Evolutionary conservation across 2,329 filamentous ascomycete genomes (phyloP).

Genomic region (Davidsoniella eucalypti): DNA sequence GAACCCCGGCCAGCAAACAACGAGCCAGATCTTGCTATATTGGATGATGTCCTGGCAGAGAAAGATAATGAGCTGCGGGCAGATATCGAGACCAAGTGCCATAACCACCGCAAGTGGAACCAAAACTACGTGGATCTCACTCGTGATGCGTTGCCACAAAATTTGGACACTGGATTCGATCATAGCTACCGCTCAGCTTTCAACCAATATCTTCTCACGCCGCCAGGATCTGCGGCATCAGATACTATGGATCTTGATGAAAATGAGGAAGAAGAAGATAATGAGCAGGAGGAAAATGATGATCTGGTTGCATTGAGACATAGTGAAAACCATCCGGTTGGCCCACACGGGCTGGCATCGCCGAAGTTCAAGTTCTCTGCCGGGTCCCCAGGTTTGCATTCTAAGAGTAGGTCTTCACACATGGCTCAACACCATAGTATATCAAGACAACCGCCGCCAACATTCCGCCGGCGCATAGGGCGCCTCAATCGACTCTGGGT

Average conservation of each 20-base stretch:
- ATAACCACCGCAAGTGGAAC: constrained; percentile 86
- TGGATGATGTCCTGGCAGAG: constrained; percentile 64
- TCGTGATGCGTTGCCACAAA: constrained; percentile 65
- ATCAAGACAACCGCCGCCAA: constrained; percentile 29
- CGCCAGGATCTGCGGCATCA: constrained; percentile 38
- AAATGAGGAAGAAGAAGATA: constrained; percentile 16
- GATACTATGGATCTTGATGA: constrained; percentile 42
- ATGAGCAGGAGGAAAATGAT: not conserved
- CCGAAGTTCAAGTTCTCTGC: not conserved
- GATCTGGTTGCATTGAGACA: not conserved
- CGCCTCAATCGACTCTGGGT: constrained; percentile 76
- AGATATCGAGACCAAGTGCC: constrained; percentile 74
- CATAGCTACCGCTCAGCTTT: constrained; percentile 54
- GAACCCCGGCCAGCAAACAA: constrained; percentile 20
- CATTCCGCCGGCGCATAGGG: constrained; percentile 70
- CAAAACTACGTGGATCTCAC: constrained; percentile 78
- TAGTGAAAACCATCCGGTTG: not conserved
- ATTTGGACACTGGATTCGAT: constrained; percentile 44
- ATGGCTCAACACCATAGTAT: not conserved
- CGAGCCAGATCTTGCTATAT: constrained; percentile 61
- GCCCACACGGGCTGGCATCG: not conserved
- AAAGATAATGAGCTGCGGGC: constrained; percentile 64
- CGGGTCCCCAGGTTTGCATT: not conserved
- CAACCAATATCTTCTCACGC: constrained; percentile 53
- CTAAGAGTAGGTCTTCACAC: not conserved